Percentiles rank a stretch among this genome's conserved stretches.
Evolutionary conservation across 208 protist genomes (phyloP).

Genomic region (Leishmania tropica): DNA sequence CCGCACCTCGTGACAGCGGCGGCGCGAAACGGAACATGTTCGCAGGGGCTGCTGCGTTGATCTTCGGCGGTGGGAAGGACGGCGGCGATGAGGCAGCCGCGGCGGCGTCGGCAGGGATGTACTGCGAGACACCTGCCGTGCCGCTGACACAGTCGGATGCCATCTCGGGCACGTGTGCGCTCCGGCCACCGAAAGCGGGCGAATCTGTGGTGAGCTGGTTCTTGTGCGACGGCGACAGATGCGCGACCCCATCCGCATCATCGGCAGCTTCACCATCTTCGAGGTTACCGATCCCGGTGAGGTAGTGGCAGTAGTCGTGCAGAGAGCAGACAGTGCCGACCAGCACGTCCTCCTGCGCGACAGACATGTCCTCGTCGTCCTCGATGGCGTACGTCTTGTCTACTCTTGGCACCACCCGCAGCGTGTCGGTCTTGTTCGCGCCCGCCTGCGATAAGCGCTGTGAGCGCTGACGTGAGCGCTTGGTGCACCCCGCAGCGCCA

Average conservation of each 20-base stretch:
- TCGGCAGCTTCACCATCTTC: background rate
- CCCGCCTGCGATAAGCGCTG: background rate
- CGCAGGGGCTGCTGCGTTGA: background rate
- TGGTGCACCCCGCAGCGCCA: background rate
- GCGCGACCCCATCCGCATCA: background rate
- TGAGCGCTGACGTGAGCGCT: background rate
- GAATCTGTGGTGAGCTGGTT: background rate
- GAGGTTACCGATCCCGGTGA: background rate
- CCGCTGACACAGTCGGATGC: background rate
- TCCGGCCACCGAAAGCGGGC: background rate
- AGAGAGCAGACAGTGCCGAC: slow-evolving; percentile 27
- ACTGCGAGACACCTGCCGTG: background rate
- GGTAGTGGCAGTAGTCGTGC: slow-evolving; percentile 11
- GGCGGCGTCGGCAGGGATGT: background rate
- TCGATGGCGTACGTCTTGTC: background rate
- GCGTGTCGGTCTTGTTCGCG: background rate
- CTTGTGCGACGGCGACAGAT: background rate
- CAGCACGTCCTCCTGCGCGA: background rate
- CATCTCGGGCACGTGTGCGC: background rate
- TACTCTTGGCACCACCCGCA: background rate
- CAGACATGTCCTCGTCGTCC: background rate
- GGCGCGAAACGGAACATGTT: background rate
- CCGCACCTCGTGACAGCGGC: background rate
- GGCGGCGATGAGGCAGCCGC: background rate
- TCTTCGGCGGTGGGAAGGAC: background rate